phyloP scores from a whole-genome alignment of 2,329 filamentous ascomycete species.

The Pseudogymnoascus sp. region DNA sequence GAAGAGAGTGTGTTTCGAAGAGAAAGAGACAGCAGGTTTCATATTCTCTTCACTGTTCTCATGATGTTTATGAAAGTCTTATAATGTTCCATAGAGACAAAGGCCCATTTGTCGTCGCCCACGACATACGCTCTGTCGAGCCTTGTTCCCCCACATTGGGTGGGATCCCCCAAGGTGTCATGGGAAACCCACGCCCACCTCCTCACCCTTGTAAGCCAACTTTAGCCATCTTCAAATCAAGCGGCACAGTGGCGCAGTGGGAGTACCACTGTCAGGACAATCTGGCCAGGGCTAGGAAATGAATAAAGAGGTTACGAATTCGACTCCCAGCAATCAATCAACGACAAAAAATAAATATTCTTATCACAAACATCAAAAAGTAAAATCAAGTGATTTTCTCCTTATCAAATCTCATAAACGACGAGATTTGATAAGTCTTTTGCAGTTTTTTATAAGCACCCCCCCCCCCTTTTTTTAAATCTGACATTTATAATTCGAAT shows the following conservation, averaged over 20 bases:
- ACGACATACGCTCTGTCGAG: background rate
- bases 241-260: constrained; percentile 7
- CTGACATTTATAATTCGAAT: background rate
- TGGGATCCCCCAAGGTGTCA: background rate
- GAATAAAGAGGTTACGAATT: background rate
- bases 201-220: background rate
- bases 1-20: background rate
- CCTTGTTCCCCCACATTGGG: background rate
- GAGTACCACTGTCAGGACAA: constrained; percentile 6
- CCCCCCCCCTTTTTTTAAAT: background rate
- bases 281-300: constrained; percentile 3
- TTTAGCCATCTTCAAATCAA: background rate
- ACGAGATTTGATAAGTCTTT: constrained; percentile 4
- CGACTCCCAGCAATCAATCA: background rate
- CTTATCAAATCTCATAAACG: background rate
- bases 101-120: background rate
- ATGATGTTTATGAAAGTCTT: background rate
- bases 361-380: background rate
- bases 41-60: background rate
- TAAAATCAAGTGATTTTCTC: constrained; percentile 5
- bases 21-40: background rate
- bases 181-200: background rate
- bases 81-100: background rate
- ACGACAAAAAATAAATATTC: background rate
- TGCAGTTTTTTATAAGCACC: background rate